Percentiles rank a stretch among this genome's conserved stretches.
phyloP scores from a whole-genome alignment of 129 eudicot species.

The Arctium lappa region DNA sequence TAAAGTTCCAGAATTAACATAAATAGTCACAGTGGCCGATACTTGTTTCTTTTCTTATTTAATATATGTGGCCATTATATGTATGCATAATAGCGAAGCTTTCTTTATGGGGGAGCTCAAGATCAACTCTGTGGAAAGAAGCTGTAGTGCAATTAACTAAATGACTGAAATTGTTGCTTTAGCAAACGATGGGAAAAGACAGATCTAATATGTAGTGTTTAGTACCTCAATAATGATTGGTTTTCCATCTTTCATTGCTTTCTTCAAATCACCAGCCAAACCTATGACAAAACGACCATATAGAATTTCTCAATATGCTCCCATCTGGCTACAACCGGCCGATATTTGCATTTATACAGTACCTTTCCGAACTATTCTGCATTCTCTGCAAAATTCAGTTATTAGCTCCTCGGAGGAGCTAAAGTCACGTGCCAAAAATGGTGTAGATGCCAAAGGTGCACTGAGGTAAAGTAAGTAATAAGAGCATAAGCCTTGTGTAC shows the following conservation, averaged over 20 bases:
- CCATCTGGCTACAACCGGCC: background rate
- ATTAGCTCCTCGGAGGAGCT: slow-evolving; percentile 64
- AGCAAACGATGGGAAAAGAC: background rate
- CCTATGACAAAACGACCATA: slow-evolving; percentile 32
- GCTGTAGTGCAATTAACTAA: background rate
- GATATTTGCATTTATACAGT: background rate
- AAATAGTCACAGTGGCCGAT: no score
- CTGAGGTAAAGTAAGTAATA: slow-evolving; percentile 25
- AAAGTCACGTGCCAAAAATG: slow-evolving; percentile 73
- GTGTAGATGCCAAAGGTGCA: slow-evolving; percentile 64
- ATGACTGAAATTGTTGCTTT: background rate
- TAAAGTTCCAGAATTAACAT: no score
- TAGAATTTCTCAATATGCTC: background rate
- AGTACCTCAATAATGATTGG: slow-evolving; percentile 68
- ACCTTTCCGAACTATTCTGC: slow-evolving; percentile 75
- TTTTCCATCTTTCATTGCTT: slow-evolving; percentile 80
- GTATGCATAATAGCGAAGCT: no score
- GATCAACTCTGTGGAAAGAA: no score
- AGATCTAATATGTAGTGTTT: background rate
- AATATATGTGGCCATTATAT: no score
- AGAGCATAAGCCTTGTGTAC: slow-evolving; percentile 3
- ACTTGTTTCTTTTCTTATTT: no score
- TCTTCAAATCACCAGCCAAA: slow-evolving; percentile 75
- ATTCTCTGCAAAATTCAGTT: slow-evolving; percentile 71
- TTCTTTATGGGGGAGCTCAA: no score